Evolutionary conservation across 2,329 filamentous ascomycete genomes (phyloP).

Genomic region (Alternaria dauci): DNA sequence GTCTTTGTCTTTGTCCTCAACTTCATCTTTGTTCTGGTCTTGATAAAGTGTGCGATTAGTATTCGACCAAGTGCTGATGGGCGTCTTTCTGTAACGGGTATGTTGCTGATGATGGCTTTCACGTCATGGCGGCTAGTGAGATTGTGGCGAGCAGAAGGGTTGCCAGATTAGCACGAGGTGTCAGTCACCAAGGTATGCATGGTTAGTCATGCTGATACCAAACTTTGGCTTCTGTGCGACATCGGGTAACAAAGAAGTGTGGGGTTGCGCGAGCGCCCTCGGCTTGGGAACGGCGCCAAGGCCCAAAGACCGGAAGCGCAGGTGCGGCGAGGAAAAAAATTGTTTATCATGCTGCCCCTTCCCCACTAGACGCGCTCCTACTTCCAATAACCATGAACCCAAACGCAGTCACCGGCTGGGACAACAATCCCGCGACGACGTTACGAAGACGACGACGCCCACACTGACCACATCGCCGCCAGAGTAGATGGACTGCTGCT

Average conservation of each 20-base stretch:
- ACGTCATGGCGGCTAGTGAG: neutral
- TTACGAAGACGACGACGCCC: slow-evolving; percentile 15
- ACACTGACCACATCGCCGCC: slow-evolving; percentile 1
- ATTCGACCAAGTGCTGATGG: neutral
- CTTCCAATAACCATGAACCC: slow-evolving; percentile 41
- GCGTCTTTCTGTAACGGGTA: neutral
- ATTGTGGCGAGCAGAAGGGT: neutral
- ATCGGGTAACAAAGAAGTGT: neutral
- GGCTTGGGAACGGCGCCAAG: slow-evolving; percentile 18
- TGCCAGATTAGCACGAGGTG: neutral
- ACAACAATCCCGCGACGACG: slow-evolving; percentile 19
- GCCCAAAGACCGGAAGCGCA: slow-evolving; percentile 12
- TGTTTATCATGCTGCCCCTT: slow-evolving; percentile 30
- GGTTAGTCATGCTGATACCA: neutral
- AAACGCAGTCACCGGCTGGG: slow-evolving; percentile 27
- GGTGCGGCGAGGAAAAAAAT: slow-evolving; percentile 30
- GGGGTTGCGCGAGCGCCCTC: slow-evolving; percentile 5
- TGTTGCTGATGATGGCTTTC: neutral
- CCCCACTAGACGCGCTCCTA: slow-evolving; percentile 31
- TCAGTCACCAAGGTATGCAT: neutral
- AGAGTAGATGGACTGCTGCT: slow-evolving; percentile 17
- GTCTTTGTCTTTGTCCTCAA: neutral
- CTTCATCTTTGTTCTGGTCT: neutral
- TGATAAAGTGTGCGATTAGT: neutral
- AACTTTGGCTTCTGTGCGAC: neutral